Evolutionary conservation across 768 basidiomycete species (phyloP).

Genomic region (Suillus cothurnatus): DNA sequence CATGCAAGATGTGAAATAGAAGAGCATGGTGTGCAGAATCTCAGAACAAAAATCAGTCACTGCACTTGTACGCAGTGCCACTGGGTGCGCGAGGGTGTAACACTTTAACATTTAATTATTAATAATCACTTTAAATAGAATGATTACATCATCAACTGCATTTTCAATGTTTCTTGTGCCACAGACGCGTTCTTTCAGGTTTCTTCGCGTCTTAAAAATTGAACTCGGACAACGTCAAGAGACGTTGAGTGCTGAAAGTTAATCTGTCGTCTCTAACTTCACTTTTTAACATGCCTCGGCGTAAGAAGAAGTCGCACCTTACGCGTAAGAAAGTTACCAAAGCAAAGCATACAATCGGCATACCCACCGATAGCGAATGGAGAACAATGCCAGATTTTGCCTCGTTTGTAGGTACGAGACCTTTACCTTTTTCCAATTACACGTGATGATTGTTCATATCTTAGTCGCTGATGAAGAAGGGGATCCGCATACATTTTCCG

Average conservation of each 20-base stretch:
- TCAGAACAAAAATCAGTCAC: conserved; percentile 3
- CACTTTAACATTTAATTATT: background rate
- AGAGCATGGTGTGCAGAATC: conserved; percentile 34
- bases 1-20: conserved; percentile 44
- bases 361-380: conserved; percentile 20
- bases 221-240: background rate
- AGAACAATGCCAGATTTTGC: conserved; percentile 12
- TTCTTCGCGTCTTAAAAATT: conserved; percentile 9
- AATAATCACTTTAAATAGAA: conserved; percentile 11
- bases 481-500: conserved; percentile 26
- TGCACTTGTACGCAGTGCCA: conserved; percentile 1
- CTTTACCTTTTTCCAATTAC: background rate
- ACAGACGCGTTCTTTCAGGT: conserved; percentile 23
- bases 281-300: conserved; percentile 25
- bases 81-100: conserved; percentile 4
- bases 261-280: background rate
- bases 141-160: conserved; percentile 23
- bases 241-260: background rate
- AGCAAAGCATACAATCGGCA: background rate
- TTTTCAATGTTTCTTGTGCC: conserved; percentile 19
- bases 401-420: conserved; percentile 22
- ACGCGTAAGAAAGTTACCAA: conserved; percentile 19
- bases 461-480: conserved; percentile 21
- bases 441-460: background rate
- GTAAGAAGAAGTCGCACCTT: conserved; percentile 20